Percentiles rank a stretch among this genome's conserved stretches.
phyloP scores from a whole-genome alignment of 2,329 filamentous ascomycete species.

The Ceratocystis colombiana region DNA sequence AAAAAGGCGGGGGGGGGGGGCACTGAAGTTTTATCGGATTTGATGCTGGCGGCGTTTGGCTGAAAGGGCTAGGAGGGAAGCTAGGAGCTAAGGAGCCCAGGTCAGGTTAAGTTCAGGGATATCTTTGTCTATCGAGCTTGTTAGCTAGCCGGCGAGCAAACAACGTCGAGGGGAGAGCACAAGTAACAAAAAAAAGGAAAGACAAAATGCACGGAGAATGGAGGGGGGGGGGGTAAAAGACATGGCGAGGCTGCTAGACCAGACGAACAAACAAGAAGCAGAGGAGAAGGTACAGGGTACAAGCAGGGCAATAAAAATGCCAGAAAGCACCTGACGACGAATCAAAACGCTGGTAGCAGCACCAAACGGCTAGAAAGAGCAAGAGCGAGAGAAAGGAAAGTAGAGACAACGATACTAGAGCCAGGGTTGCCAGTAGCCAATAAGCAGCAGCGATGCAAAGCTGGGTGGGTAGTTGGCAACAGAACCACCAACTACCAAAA shows the following conservation, averaged over 20 bases:
- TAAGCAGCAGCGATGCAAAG: too few relatives aligned
- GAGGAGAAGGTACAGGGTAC: neutral
- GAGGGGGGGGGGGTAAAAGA: neutral
- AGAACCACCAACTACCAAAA: too few relatives aligned
- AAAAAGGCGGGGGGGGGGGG: too few relatives aligned
- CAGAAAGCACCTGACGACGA: neutral
- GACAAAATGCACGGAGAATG: neutral
- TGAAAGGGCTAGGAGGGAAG: too few relatives aligned
- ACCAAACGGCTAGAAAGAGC: neutral
- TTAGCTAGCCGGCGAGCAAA: neutral
- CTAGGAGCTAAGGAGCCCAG: neutral
- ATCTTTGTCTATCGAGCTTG: constrained; percentile 9
- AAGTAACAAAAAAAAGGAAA: neutral
- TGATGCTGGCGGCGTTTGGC: too few relatives aligned
- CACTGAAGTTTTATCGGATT: too few relatives aligned
- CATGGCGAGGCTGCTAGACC: neutral
- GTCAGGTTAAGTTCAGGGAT: neutral
- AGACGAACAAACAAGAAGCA: neutral
- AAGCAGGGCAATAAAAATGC: neutral
- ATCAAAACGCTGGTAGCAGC: neutral
- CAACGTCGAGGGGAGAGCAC: neutral
- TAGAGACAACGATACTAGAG: neutral
- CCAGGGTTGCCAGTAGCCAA: too few relatives aligned
- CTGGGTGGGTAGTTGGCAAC: too few relatives aligned
- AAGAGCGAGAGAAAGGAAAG: neutral